These are phyloP conservation scores for Capsella rubella DNA, from an alignment of 441 rosid genomes.

Conservation along the genomic window DNA sequence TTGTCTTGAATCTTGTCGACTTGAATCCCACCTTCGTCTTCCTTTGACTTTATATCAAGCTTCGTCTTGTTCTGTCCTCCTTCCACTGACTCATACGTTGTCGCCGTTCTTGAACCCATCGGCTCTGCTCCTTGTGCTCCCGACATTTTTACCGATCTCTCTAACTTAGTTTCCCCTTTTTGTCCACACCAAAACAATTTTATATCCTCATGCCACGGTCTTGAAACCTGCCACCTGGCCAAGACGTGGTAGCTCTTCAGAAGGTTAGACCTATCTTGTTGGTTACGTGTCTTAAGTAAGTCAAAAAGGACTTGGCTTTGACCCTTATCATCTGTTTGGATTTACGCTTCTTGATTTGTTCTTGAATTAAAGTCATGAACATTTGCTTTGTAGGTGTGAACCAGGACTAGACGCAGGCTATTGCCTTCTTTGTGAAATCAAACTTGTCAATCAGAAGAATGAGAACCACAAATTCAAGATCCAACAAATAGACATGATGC, in stretches of 20 bases:
- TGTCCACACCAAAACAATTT: background rate
- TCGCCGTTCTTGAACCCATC: slow-evolving; percentile 44
- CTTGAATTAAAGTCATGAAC: background rate
- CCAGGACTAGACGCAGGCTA: background rate
- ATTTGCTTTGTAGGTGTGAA: background rate
- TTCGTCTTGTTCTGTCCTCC: slow-evolving; percentile 49
- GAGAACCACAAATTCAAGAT: background rate
- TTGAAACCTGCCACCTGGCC: slow-evolving; percentile 28
- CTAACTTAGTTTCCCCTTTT: background rate
- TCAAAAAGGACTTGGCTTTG: background rate
- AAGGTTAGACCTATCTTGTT: background rate
- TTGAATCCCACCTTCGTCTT: slow-evolving; percentile 49
- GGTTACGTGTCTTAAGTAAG: slow-evolving; percentile 21
- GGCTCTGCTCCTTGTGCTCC: slow-evolving; percentile 52
- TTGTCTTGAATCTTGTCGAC: slow-evolving; percentile 43
- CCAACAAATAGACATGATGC: background rate
- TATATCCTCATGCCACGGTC: background rate
- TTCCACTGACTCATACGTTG: slow-evolving; percentile 42
- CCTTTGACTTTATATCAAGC: slow-evolving; percentile 41
- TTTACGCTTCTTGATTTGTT: slow-evolving; percentile 25
- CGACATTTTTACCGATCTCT: slow-evolving; percentile 28
- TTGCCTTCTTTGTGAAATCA: background rate
- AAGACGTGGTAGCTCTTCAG: slow-evolving; percentile 10
- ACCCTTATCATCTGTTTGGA: slow-evolving; percentile 33
- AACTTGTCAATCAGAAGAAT: background rate